phyloP scores from a whole-genome alignment of 2,329 filamentous ascomycete species.

The Escovopsis sp. region DNA sequence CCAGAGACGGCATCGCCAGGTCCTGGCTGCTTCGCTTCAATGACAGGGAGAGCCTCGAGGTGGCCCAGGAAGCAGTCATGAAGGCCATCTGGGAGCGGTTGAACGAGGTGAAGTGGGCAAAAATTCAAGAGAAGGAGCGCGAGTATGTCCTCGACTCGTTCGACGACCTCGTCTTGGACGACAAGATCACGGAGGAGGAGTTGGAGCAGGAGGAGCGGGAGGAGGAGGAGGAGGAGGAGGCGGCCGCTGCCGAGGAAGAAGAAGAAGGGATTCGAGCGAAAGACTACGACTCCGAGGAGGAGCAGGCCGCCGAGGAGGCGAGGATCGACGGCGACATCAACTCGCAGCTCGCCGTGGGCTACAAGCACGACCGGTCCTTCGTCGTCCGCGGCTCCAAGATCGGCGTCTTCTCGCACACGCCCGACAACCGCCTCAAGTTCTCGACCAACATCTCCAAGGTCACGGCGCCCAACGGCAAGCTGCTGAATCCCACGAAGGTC shows the following conservation, averaged over 20 bases:
- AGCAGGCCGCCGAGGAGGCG: slow-evolving; percentile 58
- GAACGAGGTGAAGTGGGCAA: slow-evolving; percentile 87
- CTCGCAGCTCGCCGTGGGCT: slow-evolving; percentile 86
- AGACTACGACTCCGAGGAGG: slow-evolving; percentile 52
- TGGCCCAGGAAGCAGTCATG: slow-evolving; percentile 88
- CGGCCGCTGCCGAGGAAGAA: no score
- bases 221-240: slow-evolving; percentile 40
- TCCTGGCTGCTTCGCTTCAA: slow-evolving; percentile 93
- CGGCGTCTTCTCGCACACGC: slow-evolving; percentile 93
- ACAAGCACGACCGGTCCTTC: slow-evolving; percentile 93
- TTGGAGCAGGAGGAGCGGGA: slow-evolving; percentile 36
- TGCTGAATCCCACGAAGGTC: slow-evolving; percentile 90
- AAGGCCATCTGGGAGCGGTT: slow-evolving; percentile 93
- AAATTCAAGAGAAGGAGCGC: slow-evolving; percentile 79
- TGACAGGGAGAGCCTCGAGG: slow-evolving; percentile 63
- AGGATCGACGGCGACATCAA: slow-evolving; percentile 66
- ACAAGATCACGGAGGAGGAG: slow-evolving; percentile 34
- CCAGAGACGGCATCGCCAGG: slow-evolving; percentile 73
- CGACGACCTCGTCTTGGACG: slow-evolving; percentile 85
- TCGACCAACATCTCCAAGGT: slow-evolving; percentile 96
- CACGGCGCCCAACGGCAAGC: slow-evolving; percentile 68
- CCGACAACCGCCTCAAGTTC: slow-evolving; percentile 85
- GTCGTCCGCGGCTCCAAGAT: slow-evolving; percentile 96
- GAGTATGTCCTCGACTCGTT: slow-evolving; percentile 95
- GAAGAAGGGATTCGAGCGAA: slow-evolving; percentile 54